A percentile compares a stretch with the other conserved stretches of the same genome.
Evolutionary conservation across 2,329 filamentous ascomycete genomes (phyloP).

Genomic region (Colletotrichum limetticola): DNA sequence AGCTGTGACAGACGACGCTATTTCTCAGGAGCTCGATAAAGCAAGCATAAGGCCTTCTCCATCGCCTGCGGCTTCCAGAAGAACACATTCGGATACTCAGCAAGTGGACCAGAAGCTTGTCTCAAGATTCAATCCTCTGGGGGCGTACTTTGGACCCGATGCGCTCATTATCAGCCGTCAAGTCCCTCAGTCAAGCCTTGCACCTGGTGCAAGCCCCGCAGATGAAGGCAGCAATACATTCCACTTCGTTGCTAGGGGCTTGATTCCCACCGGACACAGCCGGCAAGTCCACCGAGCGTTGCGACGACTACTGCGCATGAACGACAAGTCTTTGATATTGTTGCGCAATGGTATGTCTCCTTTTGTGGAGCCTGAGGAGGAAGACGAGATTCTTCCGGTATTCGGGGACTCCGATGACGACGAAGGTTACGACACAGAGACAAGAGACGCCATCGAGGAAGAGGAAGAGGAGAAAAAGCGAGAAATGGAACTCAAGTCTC

Average conservation of each 20-base stretch:
- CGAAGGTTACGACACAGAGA: slow-evolving; percentile 67
- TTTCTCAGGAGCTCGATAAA: not conserved
- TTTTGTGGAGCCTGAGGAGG: slow-evolving; percentile 65
- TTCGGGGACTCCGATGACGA: slow-evolving; percentile 47
- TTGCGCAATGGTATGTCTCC: slow-evolving; percentile 35
- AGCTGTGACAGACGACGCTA: too few relatives aligned
- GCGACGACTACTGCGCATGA: slow-evolving; percentile 49
- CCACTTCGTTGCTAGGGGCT: not conserved
- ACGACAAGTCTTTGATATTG: slow-evolving; percentile 19
- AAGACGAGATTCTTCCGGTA: slow-evolving; percentile 47
- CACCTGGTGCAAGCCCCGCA: not conserved
- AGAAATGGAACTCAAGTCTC: slow-evolving; percentile 36
- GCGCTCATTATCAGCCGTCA: slow-evolving; percentile 38
- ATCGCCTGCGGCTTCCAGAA: not conserved
- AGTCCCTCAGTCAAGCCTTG: slow-evolving; percentile 21
- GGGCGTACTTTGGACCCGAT: slow-evolving; percentile 50
- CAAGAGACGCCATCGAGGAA: slow-evolving; percentile 70
- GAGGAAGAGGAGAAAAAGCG: slow-evolving; percentile 54
- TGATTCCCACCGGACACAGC: slow-evolving; percentile 54
- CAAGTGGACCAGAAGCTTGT: not conserved
- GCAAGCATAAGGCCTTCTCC: not conserved
- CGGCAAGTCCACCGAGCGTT: slow-evolving; percentile 54
- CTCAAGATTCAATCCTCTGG: slow-evolving; percentile 16
- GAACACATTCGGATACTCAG: not conserved
- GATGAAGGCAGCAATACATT: slow-evolving; percentile 15